Evolutionary conservation across 176 grass and related monocot genomes (phyloP).

Genomic region (Secale cereale): DNA sequence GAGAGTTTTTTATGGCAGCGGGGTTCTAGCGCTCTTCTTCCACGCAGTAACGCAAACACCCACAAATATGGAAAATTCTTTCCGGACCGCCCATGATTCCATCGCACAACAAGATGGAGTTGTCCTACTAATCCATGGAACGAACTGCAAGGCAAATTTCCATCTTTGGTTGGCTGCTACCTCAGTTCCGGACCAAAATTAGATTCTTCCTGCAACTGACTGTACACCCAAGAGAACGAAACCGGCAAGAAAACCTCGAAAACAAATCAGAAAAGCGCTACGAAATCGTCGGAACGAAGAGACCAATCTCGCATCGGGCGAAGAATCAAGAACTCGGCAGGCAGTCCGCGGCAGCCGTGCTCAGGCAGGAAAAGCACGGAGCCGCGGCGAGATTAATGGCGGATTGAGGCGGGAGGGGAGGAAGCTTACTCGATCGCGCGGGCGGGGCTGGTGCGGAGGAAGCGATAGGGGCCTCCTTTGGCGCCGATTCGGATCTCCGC

Average conservation of each 20-base stretch:
- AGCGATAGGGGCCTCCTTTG: constrained; percentile 21
- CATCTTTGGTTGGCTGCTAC: background rate
- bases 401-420: constrained; percentile 7
- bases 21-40: background rate
- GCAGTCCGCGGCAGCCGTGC: background rate
- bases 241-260: background rate
- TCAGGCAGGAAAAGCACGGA: background rate
- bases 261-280: background rate
- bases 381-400: background rate
- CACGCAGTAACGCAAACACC: background rate
- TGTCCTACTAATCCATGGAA: background rate
- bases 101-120: background rate
- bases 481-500: constrained; percentile 49
- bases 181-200: background rate
- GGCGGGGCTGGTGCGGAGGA: constrained; percentile 4
- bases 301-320: background rate
- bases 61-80: background rate
- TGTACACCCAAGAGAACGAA: background rate
- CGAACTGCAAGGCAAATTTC: background rate
- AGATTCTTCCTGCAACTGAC: background rate
- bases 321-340: constrained; percentile 16
- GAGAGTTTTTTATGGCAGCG: background rate
- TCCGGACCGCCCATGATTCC: background rate
- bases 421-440: constrained; percentile 20
- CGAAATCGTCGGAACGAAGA: background rate